Conservation (phyloP, 768 basidiomycete species). For the Omphalotus guepiniiformis region DNA sequence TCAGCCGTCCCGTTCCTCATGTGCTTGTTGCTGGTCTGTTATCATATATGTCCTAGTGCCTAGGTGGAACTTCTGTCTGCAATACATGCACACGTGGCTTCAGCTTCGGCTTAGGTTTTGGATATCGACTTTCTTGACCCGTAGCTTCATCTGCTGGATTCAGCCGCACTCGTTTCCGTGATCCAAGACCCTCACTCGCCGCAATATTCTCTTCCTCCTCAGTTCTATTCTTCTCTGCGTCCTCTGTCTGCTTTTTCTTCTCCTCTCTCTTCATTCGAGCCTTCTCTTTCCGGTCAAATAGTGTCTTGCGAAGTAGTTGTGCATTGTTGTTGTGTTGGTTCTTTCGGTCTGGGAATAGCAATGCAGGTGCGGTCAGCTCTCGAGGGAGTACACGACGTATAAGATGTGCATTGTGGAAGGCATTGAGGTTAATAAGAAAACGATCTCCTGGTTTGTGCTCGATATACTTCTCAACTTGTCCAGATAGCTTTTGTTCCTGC, state of each 20-base stretch:
- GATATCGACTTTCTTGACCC: no score
- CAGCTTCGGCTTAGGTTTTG: no score
- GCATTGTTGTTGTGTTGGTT: not conserved
- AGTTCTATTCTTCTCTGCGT: no score
- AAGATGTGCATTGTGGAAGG: conserved; percentile 27
- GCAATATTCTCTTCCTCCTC: no score
- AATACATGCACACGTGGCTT: no score
- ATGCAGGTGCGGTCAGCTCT: conserved; percentile 8
- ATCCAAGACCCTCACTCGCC: no score
- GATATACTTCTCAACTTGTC: conserved; percentile 10
- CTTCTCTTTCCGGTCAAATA: not conserved
- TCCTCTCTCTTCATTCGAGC: not conserved
- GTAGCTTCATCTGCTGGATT: no score
- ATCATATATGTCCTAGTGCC: no score
- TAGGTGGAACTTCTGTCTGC: no score
- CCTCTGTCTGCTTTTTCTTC: not conserved
- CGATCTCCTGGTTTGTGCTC: conserved; percentile 13
- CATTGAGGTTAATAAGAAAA: conserved; percentile 24
- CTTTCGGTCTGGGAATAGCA: not conserved
- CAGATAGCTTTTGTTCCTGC: conserved; percentile 20
- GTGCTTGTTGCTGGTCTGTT: no score
- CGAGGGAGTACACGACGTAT: conserved; percentile 18
- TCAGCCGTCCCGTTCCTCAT: no score
- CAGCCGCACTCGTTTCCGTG: no score
- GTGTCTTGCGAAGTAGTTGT: not conserved